A percentile compares a stretch with the other conserved stretches of the same genome.
Conservation (phyloP, 805 yeast genomes). For the Ogataea wickerhamii region DNA sequence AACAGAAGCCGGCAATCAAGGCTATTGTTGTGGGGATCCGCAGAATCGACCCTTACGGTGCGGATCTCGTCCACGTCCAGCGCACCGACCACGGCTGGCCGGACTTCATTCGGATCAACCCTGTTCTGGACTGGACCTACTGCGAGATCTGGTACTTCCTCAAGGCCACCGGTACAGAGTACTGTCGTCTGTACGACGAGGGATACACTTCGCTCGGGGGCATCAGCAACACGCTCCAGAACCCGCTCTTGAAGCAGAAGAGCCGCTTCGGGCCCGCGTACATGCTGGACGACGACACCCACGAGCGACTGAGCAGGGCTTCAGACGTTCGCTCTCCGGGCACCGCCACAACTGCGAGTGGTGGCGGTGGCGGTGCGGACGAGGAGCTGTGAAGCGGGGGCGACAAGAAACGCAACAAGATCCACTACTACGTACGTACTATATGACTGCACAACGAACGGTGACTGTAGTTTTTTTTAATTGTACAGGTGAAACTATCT, state of each 20-base stretch:
- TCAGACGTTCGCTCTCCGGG: slow-evolving; percentile 8
- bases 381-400: too few relatives aligned
- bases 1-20: slow-evolving; percentile 48
- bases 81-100: slow-evolving; percentile 93
- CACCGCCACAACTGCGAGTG: not conserved
- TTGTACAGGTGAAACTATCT: too few relatives aligned
- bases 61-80: slow-evolving; percentile 54
- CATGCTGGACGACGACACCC: slow-evolving; percentile 54
- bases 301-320: slow-evolving; percentile 46
- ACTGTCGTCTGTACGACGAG: slow-evolving; percentile 71
- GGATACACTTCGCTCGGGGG: slow-evolving; percentile 95
- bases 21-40: slow-evolving; percentile 87
- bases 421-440: too few relatives aligned
- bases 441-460: too few relatives aligned
- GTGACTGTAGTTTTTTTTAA: too few relatives aligned
- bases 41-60: slow-evolving; percentile 82
- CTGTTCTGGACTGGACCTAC: slow-evolving; percentile 84
- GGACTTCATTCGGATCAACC: slow-evolving; percentile 74
- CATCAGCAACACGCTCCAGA: slow-evolving; percentile 60
- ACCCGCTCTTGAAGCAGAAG: slow-evolving; percentile 50
- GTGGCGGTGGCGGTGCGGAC: too few relatives aligned
- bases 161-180: slow-evolving; percentile 51
- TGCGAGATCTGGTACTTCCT: slow-evolving; percentile 84
- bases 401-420: too few relatives aligned
- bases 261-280: slow-evolving; percentile 48